These are phyloP conservation scores for Jackrogersella multiformis DNA, from an alignment of 495 filamentous ascomycete species.

Conservation along the genomic window DNA sequence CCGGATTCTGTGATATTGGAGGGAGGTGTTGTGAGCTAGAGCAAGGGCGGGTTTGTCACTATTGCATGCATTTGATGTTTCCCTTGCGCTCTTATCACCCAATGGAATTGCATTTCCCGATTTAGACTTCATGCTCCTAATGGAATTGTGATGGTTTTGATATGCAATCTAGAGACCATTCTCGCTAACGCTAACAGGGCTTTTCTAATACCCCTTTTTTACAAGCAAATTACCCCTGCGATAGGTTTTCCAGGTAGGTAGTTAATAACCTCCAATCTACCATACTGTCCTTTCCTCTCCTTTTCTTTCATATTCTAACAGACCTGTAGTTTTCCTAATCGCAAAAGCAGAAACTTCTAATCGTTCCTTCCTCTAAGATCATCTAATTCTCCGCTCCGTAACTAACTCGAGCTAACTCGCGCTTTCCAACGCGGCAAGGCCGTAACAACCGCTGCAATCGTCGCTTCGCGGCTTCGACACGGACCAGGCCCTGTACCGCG, in stretches of 20 bases:
- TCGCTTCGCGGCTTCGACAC: conserved; percentile 3
- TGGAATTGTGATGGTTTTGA: conserved; percentile 12
- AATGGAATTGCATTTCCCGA: conserved; percentile 35
- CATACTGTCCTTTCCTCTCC: too few species aligned
- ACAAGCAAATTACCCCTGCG: neutral
- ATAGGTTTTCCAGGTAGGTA: neutral
- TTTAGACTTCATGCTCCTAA: neutral
- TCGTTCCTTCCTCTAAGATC: neutral
- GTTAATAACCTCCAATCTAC: neutral
- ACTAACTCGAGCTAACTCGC: too few species aligned
- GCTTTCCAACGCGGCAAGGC: too few species aligned
- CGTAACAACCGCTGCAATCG: neutral
- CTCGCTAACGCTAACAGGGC: conserved; percentile 9
- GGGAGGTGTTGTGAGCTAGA: conserved; percentile 43
- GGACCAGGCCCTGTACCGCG: conserved; percentile 1
- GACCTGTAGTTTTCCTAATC: neutral
- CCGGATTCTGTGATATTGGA: conserved; percentile 28
- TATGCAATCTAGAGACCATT: neutral
- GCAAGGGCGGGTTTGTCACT: conserved; percentile 42
- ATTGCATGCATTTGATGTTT: conserved; percentile 43
- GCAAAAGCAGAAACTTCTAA: neutral
- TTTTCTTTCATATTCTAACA: too few species aligned
- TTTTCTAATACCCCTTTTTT: neutral
- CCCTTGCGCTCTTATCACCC: conserved; percentile 14
- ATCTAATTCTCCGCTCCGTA: neutral